Base-by-base conservation (phyloP, 306 rosid species). In the Astragalus glycyphyllos region DNA sequence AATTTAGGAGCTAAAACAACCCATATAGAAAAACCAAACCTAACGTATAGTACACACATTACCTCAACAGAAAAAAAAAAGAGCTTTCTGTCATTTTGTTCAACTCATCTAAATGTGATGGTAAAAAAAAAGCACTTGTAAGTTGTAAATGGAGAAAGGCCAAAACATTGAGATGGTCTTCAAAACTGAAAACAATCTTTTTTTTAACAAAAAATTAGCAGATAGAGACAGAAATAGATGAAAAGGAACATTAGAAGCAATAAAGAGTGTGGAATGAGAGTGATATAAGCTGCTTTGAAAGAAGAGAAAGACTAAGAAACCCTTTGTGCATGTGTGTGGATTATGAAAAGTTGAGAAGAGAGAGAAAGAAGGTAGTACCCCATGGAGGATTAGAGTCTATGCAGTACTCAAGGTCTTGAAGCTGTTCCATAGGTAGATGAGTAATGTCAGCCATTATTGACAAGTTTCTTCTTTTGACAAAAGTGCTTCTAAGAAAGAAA, bases 311-410 rank as follows among this genome's bases (percentile, higher is more conserved):
- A 44, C 46, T 40, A 26, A 55, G 6, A 64, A 54, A 55, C 45
- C 58, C 79, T 63, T 75, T 70, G 57, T 47, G 44, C 38, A 66
- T 61, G 71, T 29, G 58, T 55, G 10, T 31, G 71, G 32, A 47
- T 40, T 0, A 76, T 35, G 47, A 50, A 23, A 73, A 53, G 50
- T 41, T 41, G 35, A 62, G 11, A 41, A 62, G 69, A 61, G 44
- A n/a, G 50, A 20, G 35, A 29, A 11, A 55, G 20, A 58, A 31
- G 16, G 26, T 12, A n/a, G 9, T 87, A 94, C 98, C 91, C 98
- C 97, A 94, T 2, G 98, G 89, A 62, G 98, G 98, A 75, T 94
- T 94, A 47, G 98, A 94, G 91, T 94, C 98, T 81, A 94, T 84
- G 81, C 98, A 94, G 75, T 87, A 94, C 72, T 94, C 97, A 63